Evolutionary conservation across 2,329 filamentous ascomycete species (phyloP), one percentile per base, ranked within the genome.

Genomic region (Pseudogymnoascus sp.): DNA sequence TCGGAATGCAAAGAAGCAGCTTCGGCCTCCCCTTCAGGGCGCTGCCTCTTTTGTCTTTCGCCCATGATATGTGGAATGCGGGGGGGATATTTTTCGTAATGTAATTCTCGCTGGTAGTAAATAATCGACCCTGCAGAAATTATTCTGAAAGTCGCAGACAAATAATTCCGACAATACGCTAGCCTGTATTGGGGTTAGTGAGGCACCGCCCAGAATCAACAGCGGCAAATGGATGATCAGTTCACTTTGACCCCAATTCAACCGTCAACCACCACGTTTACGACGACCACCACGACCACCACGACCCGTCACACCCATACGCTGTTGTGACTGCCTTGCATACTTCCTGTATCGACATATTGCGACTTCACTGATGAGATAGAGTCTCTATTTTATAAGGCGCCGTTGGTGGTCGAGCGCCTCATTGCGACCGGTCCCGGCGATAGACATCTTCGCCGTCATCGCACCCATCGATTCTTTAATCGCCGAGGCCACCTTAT

Each of bases 1-100:
- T 69, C 65, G 11, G 66, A 63, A 13, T 60, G 53, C 14, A 61
- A 37, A 21, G 65, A 31, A 38, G 63, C 61, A 24, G 63, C 65
- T 35, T 68, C 70, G 14, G 37, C 62, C 8, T 64, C 68, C 8
- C 69, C 66, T n/a, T 69, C 70, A 40, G 62, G 61, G 29, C 68
- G 67, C 64, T 68, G 68, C 64, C 72, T 68, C 67, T 74, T 74
- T 38, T 42, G 59, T 40, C 59, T 40, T 61, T 61, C 59, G n/a
- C 59, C 59, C 59, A 61, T 61, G 33, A 29, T 61, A 61, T 61
- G 26, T 40, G 38, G 21, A 42, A 16, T 37, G 59, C n/a, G 59
- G 35, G 35, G 33, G 33, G 50, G 11, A 21, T 56, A 38, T 16
- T 26, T 61, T 40, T 14, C n/a, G 38, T 40, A n/a, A 40, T 19